Evolutionary conservation across 257 asterid genomes (phyloP).

Genomic region (Echium plantagineum): DNA sequence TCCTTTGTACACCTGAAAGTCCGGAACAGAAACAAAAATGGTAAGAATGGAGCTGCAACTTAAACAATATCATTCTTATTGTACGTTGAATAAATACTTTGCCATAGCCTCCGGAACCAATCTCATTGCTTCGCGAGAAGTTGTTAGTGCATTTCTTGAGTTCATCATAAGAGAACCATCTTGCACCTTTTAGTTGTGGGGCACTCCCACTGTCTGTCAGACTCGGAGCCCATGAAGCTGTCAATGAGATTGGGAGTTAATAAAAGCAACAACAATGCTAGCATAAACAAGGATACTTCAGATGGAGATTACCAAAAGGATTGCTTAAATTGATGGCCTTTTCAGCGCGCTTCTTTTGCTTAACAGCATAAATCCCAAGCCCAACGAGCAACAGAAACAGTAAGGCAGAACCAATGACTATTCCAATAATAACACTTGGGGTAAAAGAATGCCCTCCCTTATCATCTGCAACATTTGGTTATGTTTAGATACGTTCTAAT

Average conservation of each 20-base stretch:
- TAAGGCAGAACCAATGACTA: constrained; percentile 54
- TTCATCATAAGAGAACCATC: constrained; percentile 93
- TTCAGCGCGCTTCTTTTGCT: constrained; percentile 79
- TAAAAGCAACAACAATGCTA: constrained; percentile 2
- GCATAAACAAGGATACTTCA: not conserved
- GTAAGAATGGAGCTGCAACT: not conserved
- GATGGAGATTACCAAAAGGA: constrained; percentile 64
- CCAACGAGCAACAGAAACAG: constrained; percentile 53
- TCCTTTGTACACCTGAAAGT: constrained; percentile 73
- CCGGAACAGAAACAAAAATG: constrained; percentile 2
- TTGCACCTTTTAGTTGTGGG: constrained; percentile 91
- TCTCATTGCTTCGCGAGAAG: constrained; percentile 61
- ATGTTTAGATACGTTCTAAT: not conserved
- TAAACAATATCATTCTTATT: not conserved
- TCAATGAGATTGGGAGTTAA: constrained; percentile 4
- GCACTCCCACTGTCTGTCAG: constrained; percentile 86
- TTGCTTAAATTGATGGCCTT: constrained; percentile 65
- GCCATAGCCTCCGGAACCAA: constrained; percentile 98
- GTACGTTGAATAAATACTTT: constrained; percentile 32
- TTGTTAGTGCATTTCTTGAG: constrained; percentile 71
- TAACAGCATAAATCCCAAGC: constrained; percentile 51
- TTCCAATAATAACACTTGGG: constrained; percentile 43
- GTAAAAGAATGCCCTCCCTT: constrained; percentile 31
- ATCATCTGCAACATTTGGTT: constrained; percentile 31
- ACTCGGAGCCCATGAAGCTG: constrained; percentile 88